These are phyloP conservation scores for Volvox carteri DNA, from an alignment of 163 green algal genomes.

Conservation along the genomic window DNA sequence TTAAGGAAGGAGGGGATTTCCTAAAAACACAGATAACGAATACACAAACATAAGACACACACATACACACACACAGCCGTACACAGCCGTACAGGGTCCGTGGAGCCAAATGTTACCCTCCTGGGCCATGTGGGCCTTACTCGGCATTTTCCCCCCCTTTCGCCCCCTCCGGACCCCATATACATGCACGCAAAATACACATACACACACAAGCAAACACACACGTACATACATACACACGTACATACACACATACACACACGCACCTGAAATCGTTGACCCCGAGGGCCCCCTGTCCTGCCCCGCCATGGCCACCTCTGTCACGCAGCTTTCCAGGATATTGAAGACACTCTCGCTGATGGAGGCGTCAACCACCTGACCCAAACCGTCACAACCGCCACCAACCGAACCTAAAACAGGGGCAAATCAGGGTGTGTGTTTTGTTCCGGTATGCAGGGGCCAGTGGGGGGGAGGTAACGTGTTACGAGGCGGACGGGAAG, in stretches of 20 bases:
- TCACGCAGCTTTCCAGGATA: constrained; percentile 85
- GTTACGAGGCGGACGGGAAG: too few relatives aligned
- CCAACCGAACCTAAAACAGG: too few relatives aligned
- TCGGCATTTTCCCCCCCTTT: too few relatives aligned
- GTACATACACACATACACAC: neutral
- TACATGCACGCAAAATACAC: neutral
- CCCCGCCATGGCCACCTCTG: constrained; percentile 71
- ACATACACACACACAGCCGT: constrained; percentile 1
- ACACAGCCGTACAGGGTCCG: too few relatives aligned
- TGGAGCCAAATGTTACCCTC: too few relatives aligned
- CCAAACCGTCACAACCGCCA: neutral
- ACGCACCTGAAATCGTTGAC: constrained; percentile 80
- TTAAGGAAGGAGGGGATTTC: neutral
- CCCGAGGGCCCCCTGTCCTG: constrained; percentile 76
- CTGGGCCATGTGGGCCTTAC: too few relatives aligned
- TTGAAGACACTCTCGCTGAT: constrained; percentile 89
- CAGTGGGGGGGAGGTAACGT: too few relatives aligned
- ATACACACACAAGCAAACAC: neutral
- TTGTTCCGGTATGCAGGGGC: too few relatives aligned
- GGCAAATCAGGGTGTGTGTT: too few relatives aligned
- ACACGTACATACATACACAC: neutral
- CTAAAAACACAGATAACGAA: too few relatives aligned
- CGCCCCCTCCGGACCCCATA: too few relatives aligned
- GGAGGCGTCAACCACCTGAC: constrained; percentile 84
- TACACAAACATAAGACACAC: neutral